These are phyloP conservation scores for Clitopilus hobsonii DNA, from an alignment of 768 basidiomycete genomes.

Conservation along the genomic window DNA sequence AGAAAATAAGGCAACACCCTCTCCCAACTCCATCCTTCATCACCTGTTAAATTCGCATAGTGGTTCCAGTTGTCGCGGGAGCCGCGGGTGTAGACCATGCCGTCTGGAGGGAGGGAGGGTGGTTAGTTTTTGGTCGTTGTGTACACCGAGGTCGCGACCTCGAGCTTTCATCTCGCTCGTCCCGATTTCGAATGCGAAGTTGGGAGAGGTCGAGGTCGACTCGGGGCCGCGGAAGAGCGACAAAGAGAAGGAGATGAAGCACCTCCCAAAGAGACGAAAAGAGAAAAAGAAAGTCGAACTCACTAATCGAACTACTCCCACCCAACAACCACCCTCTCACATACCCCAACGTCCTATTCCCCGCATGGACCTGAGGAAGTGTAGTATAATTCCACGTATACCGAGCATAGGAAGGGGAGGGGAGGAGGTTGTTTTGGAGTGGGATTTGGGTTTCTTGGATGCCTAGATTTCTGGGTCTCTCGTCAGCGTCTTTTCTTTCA, in stretches of 20 bases:
- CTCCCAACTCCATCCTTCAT: slow-evolving; percentile 29
- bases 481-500: too few species aligned
- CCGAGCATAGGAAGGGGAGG: slow-evolving; percentile 7
- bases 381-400: slow-evolving; percentile 34
- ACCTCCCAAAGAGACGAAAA: too few species aligned
- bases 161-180: too few species aligned
- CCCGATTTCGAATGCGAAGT: too few species aligned
- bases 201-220: too few species aligned
- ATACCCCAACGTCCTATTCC: slow-evolving; percentile 19
- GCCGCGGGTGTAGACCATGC: slow-evolving; percentile 18
- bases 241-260: too few species aligned
- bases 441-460: slow-evolving; percentile 12
- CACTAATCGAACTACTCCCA: slow-evolving; percentile 26
- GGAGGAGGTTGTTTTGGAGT: slow-evolving; percentile 9
- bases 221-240: too few species aligned
- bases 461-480: slow-evolving; percentile 14
- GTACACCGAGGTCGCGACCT: too few species aligned
- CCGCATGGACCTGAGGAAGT: slow-evolving; percentile 22
- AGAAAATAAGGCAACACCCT: slow-evolving; percentile 19
- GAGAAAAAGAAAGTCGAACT: slow-evolving; percentile 1
- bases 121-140: too few species aligned
- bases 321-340: slow-evolving; percentile 26
- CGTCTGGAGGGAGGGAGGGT: slow-evolving; percentile 10
- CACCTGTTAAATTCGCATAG: slow-evolving; percentile 20
- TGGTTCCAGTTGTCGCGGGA: slow-evolving; percentile 25